phyloP scores from a whole-genome alignment of 2,329 filamentous ascomycete genomes.

The Exophiala aquamarina region DNA sequence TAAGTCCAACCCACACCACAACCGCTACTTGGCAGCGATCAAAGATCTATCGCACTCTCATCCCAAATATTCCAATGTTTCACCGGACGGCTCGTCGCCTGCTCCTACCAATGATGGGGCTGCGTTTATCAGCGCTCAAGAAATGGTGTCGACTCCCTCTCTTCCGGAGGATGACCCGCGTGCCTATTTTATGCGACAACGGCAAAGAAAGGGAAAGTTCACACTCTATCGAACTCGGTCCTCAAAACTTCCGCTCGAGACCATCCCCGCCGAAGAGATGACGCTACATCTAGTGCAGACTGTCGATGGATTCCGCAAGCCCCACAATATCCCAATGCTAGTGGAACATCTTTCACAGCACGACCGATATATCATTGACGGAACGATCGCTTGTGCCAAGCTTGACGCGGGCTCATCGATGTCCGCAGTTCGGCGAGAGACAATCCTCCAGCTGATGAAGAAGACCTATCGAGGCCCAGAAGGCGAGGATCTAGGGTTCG shows the following conservation, averaged over 20 bases:
- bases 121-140: too few relatives aligned
- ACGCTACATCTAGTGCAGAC: slow-evolving; percentile 10
- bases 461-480: too few relatives aligned
- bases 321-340: neutral
- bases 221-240: slow-evolving; percentile 20
- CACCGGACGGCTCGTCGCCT: neutral
- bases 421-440: too few relatives aligned
- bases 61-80: neutral
- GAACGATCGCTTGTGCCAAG: neutral
- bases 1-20: slow-evolving; percentile 28
- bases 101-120: too few relatives aligned
- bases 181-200: slow-evolving; percentile 32
- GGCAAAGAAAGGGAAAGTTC: neutral
- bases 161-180: slow-evolving; percentile 30
- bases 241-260: slow-evolving; percentile 22
- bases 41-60: slow-evolving; percentile 19
- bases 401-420: neutral
- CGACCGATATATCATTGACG: neutral
- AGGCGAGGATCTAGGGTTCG: too few relatives aligned
- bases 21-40: slow-evolving; percentile 33
- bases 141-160: too few relatives aligned
- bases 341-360: neutral
- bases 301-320: neutral
- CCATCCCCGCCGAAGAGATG: slow-evolving; percentile 2
- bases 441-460: too few relatives aligned